Percentiles rank a stretch among this genome's conserved stretches.
These are phyloP conservation scores for Plicaturopsis crispa DNA, from an alignment of 768 basidiomycete genomes.

Conservation along the genomic window DNA sequence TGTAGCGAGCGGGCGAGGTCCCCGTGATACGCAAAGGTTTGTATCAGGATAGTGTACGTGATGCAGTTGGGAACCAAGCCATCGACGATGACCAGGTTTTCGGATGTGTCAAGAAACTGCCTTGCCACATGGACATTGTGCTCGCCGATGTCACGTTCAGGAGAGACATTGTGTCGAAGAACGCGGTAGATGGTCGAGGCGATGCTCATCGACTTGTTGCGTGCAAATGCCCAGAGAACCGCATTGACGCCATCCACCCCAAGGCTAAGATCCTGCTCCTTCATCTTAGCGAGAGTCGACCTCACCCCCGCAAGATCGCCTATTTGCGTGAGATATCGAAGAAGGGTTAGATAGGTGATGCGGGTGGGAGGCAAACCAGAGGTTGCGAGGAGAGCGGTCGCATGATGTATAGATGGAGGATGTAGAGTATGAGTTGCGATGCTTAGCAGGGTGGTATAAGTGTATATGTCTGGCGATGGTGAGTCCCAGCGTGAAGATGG, in stretches of 20 bases:
- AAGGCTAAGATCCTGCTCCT: constrained; percentile 39
- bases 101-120: constrained; percentile 29
- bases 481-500: constrained; percentile 8
- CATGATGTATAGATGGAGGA: constrained; percentile 36
- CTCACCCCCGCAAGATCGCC: constrained; percentile 47
- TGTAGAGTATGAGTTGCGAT: constrained; percentile 51
- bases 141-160: constrained; percentile 24
- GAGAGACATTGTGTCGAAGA: constrained; percentile 45
- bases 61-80: constrained; percentile 48
- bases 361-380: constrained; percentile 53
- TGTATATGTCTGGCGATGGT: constrained; percentile 51
- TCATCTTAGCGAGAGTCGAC: constrained; percentile 44
- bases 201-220: constrained; percentile 44
- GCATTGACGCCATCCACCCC: constrained; percentile 64
- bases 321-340: constrained; percentile 45
- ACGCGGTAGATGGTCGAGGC: constrained; percentile 55
- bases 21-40: constrained; percentile 65
- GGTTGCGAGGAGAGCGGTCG: constrained; percentile 41
- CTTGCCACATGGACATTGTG: constrained; percentile 28
- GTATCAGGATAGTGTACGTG: constrained; percentile 66
- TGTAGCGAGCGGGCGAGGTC: constrained; percentile 47
- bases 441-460: constrained; percentile 60
- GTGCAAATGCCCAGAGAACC: constrained; percentile 62
- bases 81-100: constrained; percentile 35
- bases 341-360: constrained; percentile 52